A percentile compares a stretch with the other conserved stretches of the same genome.
Conservation (phyloP, 2,329 filamentous ascomycete genomes). For the Penicillium sp. region DNA sequence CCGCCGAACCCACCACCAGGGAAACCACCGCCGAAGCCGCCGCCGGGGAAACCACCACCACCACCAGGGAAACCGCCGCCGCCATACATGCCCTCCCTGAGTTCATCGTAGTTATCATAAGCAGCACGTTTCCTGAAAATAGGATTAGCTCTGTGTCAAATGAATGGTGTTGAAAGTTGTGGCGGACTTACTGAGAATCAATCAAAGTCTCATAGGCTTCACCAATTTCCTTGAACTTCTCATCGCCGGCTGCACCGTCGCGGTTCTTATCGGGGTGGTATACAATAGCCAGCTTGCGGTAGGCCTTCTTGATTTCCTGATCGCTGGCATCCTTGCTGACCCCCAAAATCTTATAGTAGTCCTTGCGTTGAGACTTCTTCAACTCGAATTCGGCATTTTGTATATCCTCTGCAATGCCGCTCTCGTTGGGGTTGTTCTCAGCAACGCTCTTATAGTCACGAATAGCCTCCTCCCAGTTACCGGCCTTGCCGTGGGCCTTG, state of each 20-base stretch:
- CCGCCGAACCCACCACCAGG: not conserved
- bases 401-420: conserved; percentile 77
- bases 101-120: conserved; percentile 90
- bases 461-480: conserved; percentile 88
- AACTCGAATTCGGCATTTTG: conserved; percentile 88
- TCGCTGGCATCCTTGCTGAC: conserved; percentile 83
- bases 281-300: conserved; percentile 88
- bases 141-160: conserved; percentile 12
- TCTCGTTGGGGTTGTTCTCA: conserved; percentile 80
- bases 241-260: conserved; percentile 72
- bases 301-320: conserved; percentile 90
- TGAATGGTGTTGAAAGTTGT: not conserved
- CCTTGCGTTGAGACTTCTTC: conserved; percentile 96
- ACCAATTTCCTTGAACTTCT: conserved; percentile 95
- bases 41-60: conserved; percentile 59
- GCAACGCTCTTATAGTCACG: conserved; percentile 84
- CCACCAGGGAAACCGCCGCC: conserved; percentile 49
- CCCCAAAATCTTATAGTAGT: conserved; percentile 97
- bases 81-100: conserved; percentile 77
- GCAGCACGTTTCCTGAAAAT: conserved; percentile 71
- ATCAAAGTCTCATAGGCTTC: conserved; percentile 96
- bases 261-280: conserved; percentile 98
- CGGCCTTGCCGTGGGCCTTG: conserved; percentile 80
- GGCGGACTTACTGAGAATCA: conserved; percentile 74
- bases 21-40: conserved; percentile 51